Conservation (phyloP, 179 eudicot species). For the Silene vulgaris region DNA sequence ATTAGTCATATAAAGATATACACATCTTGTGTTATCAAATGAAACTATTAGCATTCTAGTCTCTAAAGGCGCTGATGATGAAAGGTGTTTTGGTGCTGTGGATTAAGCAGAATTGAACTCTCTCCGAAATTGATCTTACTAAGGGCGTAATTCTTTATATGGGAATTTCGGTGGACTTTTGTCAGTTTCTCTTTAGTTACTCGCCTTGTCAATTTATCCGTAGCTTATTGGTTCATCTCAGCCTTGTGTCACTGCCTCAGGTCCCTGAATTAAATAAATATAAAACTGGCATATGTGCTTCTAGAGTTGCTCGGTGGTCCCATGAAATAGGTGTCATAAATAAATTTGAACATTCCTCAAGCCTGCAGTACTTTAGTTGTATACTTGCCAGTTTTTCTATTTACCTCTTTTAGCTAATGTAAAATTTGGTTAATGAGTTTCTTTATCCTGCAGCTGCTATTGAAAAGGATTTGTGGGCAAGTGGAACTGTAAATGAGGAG, state of each 20-base stretch:
- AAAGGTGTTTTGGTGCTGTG: too few species aligned
- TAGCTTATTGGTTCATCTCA: constrained; percentile 1
- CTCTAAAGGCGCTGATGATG: too few species aligned
- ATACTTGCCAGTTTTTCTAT: background rate
- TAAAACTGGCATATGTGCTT: background rate
- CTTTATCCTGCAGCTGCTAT: constrained; percentile 67
- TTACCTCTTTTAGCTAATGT: constrained; percentile 4
- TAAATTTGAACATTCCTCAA: background rate
- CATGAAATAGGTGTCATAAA: background rate
- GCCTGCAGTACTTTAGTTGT: background rate
- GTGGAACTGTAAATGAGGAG: constrained; percentile 81
- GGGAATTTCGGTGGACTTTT: background rate
- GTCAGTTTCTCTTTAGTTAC: background rate
- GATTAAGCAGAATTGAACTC: too few species aligned
- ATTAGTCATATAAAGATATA: background rate
- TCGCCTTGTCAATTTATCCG: background rate
- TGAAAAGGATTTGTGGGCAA: constrained; percentile 95
- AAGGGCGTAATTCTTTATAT: background rate
- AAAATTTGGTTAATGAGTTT: constrained; percentile 3
- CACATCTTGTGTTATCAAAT: background rate
- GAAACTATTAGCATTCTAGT: too few species aligned
- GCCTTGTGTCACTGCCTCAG: background rate
- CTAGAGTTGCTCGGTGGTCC: constrained; percentile 5
- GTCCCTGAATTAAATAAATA: background rate
- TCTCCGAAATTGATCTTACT: too few species aligned